A percentile compares a stretch with the other conserved stretches of the same genome.
phyloP scores from a whole-genome alignment of 371 early-diverging fungal species.

The Syncephalastrum racemosum region DNA sequence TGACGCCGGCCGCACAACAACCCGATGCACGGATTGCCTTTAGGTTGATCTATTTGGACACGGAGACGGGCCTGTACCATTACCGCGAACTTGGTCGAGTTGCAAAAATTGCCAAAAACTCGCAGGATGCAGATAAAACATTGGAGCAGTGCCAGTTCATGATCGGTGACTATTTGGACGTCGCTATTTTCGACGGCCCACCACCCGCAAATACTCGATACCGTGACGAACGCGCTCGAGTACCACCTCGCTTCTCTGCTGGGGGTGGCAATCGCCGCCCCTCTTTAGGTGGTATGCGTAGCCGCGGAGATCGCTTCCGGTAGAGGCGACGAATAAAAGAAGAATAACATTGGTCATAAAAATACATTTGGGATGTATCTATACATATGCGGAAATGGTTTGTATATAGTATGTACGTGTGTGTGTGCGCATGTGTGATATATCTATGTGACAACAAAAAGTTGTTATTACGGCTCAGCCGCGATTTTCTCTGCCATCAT shows the following conservation, averaged over 20 bases:
- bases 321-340: no score
- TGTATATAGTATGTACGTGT: no score
- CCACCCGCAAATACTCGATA: slow-evolving; percentile 12
- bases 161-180: slow-evolving; percentile 67
- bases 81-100: slow-evolving; percentile 57
- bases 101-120: slow-evolving; percentile 30
- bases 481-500: slow-evolving; percentile 66
- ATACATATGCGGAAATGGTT: no score
- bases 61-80: slow-evolving; percentile 37
- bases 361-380: no score
- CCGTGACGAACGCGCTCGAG: no score
- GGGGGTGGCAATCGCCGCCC: no score
- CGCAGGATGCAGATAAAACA: slow-evolving; percentile 56
- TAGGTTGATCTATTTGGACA: slow-evolving; percentile 52
- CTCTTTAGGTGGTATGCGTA: no score
- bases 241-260: no score
- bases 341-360: no score
- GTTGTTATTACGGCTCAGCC: slow-evolving; percentile 3
- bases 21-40: slow-evolving; percentile 58
- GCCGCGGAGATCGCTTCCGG: no score
- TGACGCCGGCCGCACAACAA: slow-evolving; percentile 50
- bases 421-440: no score
- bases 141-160: slow-evolving; percentile 56
- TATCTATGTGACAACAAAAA: no score
- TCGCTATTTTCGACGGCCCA: slow-evolving; percentile 53